phyloP scores from a whole-genome alignment of 345 rosid genomes.

The Eucalyptus sp. region DNA sequence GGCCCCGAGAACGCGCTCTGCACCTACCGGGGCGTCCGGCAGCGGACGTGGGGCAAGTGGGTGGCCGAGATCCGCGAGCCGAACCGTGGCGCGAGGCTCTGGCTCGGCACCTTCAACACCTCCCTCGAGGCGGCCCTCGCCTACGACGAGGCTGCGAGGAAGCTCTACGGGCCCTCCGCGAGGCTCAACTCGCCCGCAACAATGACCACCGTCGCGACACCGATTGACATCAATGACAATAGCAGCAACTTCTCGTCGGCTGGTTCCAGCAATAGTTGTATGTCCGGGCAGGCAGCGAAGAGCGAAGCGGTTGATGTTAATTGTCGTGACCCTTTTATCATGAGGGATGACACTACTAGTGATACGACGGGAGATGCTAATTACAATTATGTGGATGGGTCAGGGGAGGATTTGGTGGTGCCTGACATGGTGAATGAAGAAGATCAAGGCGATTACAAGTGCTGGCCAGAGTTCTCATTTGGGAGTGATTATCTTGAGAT shows the following conservation, averaged over 20 bases:
- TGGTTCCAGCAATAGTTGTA: neutral
- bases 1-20: slow-evolving; percentile 90
- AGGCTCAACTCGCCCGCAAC: slow-evolving; percentile 39
- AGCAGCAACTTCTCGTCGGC: neutral
- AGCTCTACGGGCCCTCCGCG: slow-evolving; percentile 69
- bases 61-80: slow-evolving; percentile 94
- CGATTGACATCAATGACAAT: neutral
- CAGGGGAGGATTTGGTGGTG: neutral
- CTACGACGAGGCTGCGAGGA: slow-evolving; percentile 77
- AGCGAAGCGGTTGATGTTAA: neutral
- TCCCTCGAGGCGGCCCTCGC: slow-evolving; percentile 74
- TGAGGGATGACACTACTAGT: neutral
- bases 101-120: slow-evolving; percentile 90
- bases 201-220: neutral
- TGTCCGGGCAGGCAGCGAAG: neutral
- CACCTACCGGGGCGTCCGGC: slow-evolving; percentile 85
- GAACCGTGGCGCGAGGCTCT: slow-evolving; percentile 83
- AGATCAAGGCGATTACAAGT: neutral
- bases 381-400: neutral
- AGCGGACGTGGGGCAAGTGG: slow-evolving; percentile 99
- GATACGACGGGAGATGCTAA: neutral
- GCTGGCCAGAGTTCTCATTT: slow-evolving; percentile 6
- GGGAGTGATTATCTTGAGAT: neutral
- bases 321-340: neutral
- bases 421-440: neutral